Evolutionary conservation across 768 basidiomycete species (phyloP), one percentile per base, ranked within the genome.

Genomic region (Leccinellum luteum): DNA sequence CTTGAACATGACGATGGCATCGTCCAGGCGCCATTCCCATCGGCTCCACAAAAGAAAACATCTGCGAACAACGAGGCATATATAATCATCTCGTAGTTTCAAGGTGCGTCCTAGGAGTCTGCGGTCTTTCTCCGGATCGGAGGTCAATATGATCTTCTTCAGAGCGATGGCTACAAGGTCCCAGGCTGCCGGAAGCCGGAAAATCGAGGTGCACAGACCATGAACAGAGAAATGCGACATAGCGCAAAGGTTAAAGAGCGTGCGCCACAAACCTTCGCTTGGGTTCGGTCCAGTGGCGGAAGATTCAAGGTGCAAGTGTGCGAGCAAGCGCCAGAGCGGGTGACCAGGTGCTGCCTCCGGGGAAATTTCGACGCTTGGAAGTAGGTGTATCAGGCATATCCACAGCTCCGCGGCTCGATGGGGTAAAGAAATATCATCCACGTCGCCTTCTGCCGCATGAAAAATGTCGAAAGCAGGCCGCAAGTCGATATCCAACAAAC

Each of bases 11-110:
- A 66, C 66, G 12, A 78, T 79, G 2, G 85, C 81, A 17, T 82
- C 79, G 14, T 80, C 74, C 28, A 91, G 76, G 13, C 68, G 66
- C 95, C 95, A 98, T 25, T 76, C 68, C 92, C 94, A 97, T n/a
- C 79, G 76, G 28, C 80, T 78, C 65, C 80, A 85, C 45, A 98
- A 71, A n/a, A 84, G 74, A 55, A 89, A 81, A 69, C 91, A 93
- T 14, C 95, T 82, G 0, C 80, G 79, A 31, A 87, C 79, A 53
- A 96, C 75, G 7, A 87, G 71, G 10, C 81, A 81, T 54, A 93
- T 74, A 66, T 94, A 95, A 8, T 78, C 72, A 67, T 94, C 91
- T 17, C 86, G 82, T 55, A 82, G 81, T 54, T 76, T 73, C 4
- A 86, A 65, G 21, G 65, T 76, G 1, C 73, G 66, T 13, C 55